Percentiles rank a stretch among this genome's conserved stretches.
These are phyloP conservation scores for Phytophthora colocasiae DNA, from an alignment of 352 stramenopile species.

Conservation along the genomic window DNA sequence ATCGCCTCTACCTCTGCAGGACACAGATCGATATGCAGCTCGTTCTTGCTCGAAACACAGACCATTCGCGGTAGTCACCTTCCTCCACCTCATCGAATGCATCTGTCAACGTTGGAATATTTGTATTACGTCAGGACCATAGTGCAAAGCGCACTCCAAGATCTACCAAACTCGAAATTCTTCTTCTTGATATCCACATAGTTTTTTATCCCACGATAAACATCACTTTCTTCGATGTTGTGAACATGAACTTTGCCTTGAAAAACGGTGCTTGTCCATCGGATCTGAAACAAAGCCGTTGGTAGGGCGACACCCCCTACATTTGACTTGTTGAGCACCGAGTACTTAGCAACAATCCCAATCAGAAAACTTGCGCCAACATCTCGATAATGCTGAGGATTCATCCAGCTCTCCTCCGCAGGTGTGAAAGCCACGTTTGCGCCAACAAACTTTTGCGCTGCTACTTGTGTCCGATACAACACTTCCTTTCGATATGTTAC, in stretches of 20 bases:
- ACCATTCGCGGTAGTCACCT: not conserved
- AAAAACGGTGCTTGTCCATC: constrained; percentile 2
- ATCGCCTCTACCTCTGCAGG: constrained; percentile 3
- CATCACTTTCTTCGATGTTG: not conserved
- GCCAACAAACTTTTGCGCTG: not conserved
- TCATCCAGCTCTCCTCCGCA: not conserved
- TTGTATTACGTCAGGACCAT: not conserved
- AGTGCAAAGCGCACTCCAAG: constrained; percentile 3
- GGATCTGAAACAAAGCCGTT: not conserved
- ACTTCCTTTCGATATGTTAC: not conserved
- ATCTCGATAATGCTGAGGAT: not conserved
- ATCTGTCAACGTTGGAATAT: not conserved
- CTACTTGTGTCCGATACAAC: not conserved
- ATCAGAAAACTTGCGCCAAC: not conserved
- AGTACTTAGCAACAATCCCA: constrained; percentile 4
- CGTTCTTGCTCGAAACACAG: not conserved
- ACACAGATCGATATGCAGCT: not conserved
- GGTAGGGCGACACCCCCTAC: not conserved
- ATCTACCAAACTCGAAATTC: not conserved
- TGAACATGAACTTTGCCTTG: not conserved
- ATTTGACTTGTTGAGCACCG: not conserved
- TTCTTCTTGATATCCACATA: not conserved
- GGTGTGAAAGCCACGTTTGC: not conserved
- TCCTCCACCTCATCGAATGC: constrained; percentile 6
- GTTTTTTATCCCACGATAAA: not conserved